phyloP scores from a whole-genome alignment of 208 protist species.

The Trypanosoma congolense region DNA sequence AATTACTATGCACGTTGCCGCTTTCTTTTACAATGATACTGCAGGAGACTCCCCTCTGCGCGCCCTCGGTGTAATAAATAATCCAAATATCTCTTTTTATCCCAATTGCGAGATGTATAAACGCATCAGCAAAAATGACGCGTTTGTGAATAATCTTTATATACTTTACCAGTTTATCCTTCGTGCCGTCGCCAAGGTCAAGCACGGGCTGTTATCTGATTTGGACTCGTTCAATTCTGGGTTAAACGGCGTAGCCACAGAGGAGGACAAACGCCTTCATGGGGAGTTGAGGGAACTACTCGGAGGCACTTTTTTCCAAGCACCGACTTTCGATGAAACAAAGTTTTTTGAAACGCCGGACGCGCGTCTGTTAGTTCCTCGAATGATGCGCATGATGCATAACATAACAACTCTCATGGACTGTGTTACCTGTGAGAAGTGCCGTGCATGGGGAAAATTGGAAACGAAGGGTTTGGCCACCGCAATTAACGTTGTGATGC shows the following conservation, averaged over 20 bases:
- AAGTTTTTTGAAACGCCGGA: constrained; percentile 63
- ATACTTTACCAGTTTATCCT: constrained; percentile 85
- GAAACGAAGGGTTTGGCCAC: constrained; percentile 79
- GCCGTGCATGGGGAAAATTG: constrained; percentile 89
- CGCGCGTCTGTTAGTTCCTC: constrained; percentile 38
- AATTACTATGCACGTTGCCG: constrained; percentile 81
- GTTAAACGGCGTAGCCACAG: constrained; percentile 24
- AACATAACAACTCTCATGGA: constrained; percentile 89
- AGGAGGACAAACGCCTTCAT: constrained; percentile 50
- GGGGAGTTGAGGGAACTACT: constrained; percentile 52
- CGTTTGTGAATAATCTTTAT: constrained; percentile 84
- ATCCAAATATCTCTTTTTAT: constrained; percentile 75
- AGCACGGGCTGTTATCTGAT: constrained; percentile 41
- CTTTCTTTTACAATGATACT: constrained; percentile 78
- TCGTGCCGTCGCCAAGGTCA: constrained; percentile 74
- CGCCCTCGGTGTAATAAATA: constrained; percentile 54
- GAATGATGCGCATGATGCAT: constrained; percentile 71
- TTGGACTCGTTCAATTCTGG: constrained; percentile 58
- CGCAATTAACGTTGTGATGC: constrained; percentile 78
- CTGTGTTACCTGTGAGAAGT: constrained; percentile 92
- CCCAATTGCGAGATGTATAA: constrained; percentile 85
- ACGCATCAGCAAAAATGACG: constrained; percentile 39
- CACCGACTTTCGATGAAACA: constrained; percentile 78
- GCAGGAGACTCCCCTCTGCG: constrained; percentile 51
- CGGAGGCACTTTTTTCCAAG: constrained; percentile 48